Conservation (phyloP, 768 basidiomycete species). For the Mycena rebaudengoi region DNA sequence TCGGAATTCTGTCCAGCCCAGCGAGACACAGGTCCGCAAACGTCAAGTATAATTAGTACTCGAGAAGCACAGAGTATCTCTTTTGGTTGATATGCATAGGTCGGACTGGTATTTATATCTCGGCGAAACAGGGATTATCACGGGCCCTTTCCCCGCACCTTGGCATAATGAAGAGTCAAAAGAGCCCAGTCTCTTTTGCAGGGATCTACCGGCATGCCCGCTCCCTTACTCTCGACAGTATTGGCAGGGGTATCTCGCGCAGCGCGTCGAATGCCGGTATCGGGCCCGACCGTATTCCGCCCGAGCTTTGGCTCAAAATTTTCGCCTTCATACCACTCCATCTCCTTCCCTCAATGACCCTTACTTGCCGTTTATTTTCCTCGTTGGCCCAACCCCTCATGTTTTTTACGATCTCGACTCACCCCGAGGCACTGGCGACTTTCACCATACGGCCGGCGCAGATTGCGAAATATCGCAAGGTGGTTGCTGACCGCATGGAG, state of each 20-base stretch:
- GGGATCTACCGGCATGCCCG: neutral
- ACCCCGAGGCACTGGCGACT: constrained; percentile 37
- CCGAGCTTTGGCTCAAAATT: constrained; percentile 45
- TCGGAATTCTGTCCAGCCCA: no score
- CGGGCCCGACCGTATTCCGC: constrained; percentile 23
- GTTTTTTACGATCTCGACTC: constrained; percentile 45
- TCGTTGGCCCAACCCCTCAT: constrained; percentile 47
- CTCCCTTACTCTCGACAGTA: neutral
- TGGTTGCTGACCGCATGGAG: constrained; percentile 37
- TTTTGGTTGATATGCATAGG: no score
- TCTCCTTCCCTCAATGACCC: constrained; percentile 39
- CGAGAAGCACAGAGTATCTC: no score
- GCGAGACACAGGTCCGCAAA: no score
- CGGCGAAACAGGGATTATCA: no score
- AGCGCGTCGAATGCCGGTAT: neutral
- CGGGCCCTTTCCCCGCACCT: no score
- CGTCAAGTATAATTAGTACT: no score
- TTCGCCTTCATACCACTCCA: constrained; percentile 37
- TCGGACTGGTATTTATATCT: no score
- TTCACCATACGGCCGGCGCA: constrained; percentile 36
- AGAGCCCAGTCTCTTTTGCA: no score
- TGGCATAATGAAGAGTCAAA: no score
- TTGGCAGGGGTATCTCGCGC: neutral
- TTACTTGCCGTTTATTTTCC: constrained; percentile 41
- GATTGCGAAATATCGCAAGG: constrained; percentile 34